These are phyloP conservation scores for Podaxis pistillaris DNA, from an alignment of 768 basidiomycete species.

Conservation along the genomic window DNA sequence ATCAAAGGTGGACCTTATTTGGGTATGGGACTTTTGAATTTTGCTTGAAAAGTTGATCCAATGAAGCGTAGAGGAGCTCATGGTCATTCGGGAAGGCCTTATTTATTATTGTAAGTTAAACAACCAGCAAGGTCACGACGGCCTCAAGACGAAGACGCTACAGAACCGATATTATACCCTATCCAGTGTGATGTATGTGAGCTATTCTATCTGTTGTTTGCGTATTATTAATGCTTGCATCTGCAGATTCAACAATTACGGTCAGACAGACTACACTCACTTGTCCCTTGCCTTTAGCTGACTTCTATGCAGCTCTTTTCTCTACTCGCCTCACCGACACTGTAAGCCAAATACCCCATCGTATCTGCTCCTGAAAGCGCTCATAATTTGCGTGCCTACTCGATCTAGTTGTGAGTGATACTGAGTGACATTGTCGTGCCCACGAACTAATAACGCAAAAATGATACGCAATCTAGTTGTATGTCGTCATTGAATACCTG, in stretches of 20 bases:
- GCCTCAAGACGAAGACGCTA: background rate
- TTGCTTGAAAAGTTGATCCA: background rate
- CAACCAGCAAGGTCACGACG: background rate
- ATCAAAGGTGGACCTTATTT: conserved; percentile 49
- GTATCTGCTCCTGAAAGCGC: background rate
- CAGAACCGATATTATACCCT: conserved; percentile 63
- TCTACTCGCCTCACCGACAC: background rate
- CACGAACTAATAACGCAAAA: background rate
- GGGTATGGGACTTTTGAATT: conserved; percentile 34
- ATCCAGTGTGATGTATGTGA: conserved; percentile 47
- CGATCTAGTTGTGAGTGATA: conserved; percentile 30
- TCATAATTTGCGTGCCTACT: background rate
- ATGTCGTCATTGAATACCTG: background rate
- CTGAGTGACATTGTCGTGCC: conserved; percentile 19
- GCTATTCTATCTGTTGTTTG: background rate
- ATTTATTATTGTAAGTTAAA: conserved; percentile 48
- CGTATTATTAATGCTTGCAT: background rate
- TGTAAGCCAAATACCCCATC: conserved; percentile 5
- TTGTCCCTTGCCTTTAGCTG: background rate
- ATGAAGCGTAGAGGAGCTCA: conserved; percentile 40
- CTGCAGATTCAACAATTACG: conserved; percentile 53
- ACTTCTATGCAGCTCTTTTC: conserved; percentile 8
- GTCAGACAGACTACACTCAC: conserved; percentile 26
- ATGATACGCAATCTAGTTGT: background rate
- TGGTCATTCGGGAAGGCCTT: conserved; percentile 56